Base-by-base conservation (phyloP, 2,329 filamentous ascomycete genomes). In the Claviceps digitariae region DNA sequence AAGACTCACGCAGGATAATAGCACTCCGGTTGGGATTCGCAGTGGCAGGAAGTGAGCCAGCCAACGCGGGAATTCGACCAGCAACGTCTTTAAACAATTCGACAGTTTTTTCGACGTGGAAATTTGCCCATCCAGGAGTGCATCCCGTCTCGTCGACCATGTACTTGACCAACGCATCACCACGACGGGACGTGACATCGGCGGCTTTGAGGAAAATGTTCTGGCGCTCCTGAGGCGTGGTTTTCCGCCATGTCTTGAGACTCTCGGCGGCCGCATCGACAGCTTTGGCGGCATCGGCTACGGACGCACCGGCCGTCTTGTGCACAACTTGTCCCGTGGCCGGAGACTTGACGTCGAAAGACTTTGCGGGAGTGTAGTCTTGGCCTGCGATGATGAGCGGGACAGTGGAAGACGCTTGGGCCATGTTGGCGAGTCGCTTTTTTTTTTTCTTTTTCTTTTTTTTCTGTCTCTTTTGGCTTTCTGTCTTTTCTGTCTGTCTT, bases 1-100 rank as follows among this genome's bases (percentile, higher is more conserved):
- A 89, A 0, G 89, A 87, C 67, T 90, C 86, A 63, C 82, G 84
- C 57, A 83, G 68, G 4, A 94, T 70, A 58, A 93, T 72, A 0
- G 82, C 86, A 23, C 56, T 72, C 27, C 62, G 59, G 31, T 59
- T 56, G 2, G 66, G 59, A 34, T 68, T 63, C 34, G 55, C 56
- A 2, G 64, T 60, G 9, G 60, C 48, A 10, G 73, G 68, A 29
- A 73, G 67, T 7, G 62, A 64, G 6, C 70, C 73, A 53, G 65
- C 60, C 10, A 74, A 50, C 12, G 66, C 64, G 12, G 62, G 59
- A 23, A 76, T 67, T 15, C 71, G 66, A 2, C 71, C 72, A 1
- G 72, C 74, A 29, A 72, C 63, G 53, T 76, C 73, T 21, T 65
- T 66, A 8, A 76, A 58, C 3, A 72, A 57, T n/a, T 71, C 68